phyloP scores from a whole-genome alignment of 148 eudicot species.

The Camellia lanceoleosa region DNA sequence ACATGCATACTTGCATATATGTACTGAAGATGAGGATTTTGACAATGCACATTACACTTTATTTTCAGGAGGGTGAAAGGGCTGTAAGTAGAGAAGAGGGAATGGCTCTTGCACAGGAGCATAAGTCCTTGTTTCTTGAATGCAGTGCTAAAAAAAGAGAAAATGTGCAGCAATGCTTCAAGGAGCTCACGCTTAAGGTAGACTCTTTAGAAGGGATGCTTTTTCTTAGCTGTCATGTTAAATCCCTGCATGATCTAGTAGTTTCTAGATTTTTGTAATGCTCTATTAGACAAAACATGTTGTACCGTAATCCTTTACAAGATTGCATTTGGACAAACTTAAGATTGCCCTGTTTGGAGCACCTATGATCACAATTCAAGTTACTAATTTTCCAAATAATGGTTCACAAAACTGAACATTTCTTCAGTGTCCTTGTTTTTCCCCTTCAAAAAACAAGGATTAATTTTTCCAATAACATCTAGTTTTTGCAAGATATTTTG shows the following conservation, averaged over 20 bases:
- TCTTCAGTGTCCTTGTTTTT: not conserved
- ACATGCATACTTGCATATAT: not conserved
- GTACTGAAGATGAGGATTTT: slow-evolving; percentile 1
- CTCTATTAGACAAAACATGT: too few species aligned
- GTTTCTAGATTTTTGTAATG: not conserved
- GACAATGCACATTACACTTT: not conserved
- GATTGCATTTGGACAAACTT: too few species aligned
- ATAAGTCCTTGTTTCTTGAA: slow-evolving; percentile 49
- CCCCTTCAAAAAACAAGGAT: not conserved
- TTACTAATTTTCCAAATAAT: too few species aligned
- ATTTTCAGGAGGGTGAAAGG: slow-evolving; percentile 49
- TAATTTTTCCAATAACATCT: not conserved
- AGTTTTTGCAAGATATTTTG: not conserved
- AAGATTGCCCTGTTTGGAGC: too few species aligned
- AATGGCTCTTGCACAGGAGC: slow-evolving; percentile 48
- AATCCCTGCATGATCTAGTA: not conserved
- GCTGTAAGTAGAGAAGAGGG: slow-evolving; percentile 60
- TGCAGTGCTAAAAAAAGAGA: slow-evolving; percentile 60
- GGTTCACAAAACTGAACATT: too few species aligned
- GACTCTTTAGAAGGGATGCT: not conserved
- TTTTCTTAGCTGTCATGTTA: not conserved
- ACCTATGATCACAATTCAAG: not conserved
- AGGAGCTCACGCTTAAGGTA: slow-evolving; percentile 56
- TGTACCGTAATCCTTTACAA: too few species aligned
- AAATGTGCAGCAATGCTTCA: slow-evolving; percentile 56